A percentile compares a stretch with the other conserved stretches of the same genome.
These are phyloP conservation scores for Yamadazyma akitaensis DNA, from an alignment of 805 yeast species.

Conservation along the genomic window DNA sequence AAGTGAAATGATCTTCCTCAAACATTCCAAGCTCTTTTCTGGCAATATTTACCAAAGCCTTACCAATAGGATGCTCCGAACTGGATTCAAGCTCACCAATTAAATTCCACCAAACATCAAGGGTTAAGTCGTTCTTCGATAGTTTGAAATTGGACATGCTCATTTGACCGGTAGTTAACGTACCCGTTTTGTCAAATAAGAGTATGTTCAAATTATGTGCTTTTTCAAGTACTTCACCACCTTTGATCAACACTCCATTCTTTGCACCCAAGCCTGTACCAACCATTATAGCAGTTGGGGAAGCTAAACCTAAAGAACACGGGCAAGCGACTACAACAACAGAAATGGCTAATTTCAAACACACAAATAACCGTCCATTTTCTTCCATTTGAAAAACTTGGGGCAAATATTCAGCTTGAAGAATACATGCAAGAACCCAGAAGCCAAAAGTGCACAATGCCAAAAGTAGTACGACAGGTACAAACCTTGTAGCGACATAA, in stretches of 20 bases:
- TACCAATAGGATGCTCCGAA: slow-evolving; percentile 88
- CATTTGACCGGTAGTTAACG: slow-evolving; percentile 86
- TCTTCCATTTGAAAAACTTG: slow-evolving; percentile 41
- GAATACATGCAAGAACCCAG: slow-evolving; percentile 35
- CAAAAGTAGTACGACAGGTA: slow-evolving; percentile 65
- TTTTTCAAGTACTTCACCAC: slow-evolving; percentile 83
- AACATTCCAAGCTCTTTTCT: slow-evolving; percentile 24
- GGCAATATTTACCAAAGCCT: slow-evolving; percentile 52
- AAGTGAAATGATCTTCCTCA: slow-evolving; percentile 29
- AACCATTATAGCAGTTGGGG: slow-evolving; percentile 99
- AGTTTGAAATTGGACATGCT: slow-evolving; percentile 23
- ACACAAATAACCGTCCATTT: slow-evolving; percentile 60
- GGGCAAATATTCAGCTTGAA: slow-evolving; percentile 36
- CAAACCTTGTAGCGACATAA: slow-evolving; percentile 77
- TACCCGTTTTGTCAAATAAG: slow-evolving; percentile 94
- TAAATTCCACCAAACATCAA: slow-evolving; percentile 47
- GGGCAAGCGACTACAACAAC: slow-evolving; percentile 99
- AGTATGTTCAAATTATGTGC: slow-evolving; percentile 63
- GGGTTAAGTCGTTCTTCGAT: background rate
- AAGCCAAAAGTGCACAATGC: slow-evolving; percentile 58
- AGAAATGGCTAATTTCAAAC: slow-evolving; percentile 78
- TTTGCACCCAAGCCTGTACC: slow-evolving; percentile 96
- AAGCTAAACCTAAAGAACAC: slow-evolving; percentile 94
- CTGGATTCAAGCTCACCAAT: slow-evolving; percentile 59
- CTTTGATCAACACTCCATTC: slow-evolving; percentile 86